Evolutionary conservation across 2,329 filamentous ascomycete species (phyloP).

Genomic region (Ceratocystiopsis sp.): DNA sequence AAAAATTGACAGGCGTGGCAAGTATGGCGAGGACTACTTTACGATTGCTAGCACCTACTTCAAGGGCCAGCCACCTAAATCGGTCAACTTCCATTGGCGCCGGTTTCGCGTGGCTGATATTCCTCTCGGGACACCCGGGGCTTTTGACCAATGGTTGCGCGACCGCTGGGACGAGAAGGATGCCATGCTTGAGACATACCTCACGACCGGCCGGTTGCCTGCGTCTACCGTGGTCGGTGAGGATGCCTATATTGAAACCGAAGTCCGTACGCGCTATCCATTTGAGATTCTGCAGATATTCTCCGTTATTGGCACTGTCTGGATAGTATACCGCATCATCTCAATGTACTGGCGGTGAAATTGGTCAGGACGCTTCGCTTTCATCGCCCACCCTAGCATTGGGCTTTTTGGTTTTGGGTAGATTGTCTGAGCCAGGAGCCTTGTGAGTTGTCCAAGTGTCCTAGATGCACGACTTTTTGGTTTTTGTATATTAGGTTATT

Average conservation of each 20-base stretch:
- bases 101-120: constrained; percentile 69
- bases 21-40: constrained; percentile 83
- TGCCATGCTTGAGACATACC: constrained; percentile 66
- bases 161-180: constrained; percentile 90
- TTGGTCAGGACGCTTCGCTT: no score
- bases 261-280: constrained; percentile 34
- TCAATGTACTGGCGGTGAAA: no score
- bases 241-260: constrained; percentile 35
- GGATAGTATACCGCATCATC: constrained; percentile 4
- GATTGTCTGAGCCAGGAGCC: no score
- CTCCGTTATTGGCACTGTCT: constrained; percentile 20
- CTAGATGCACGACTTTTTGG: no score
- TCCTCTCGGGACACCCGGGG: constrained; percentile 53
- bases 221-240: constrained; percentile 32
- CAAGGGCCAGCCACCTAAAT: constrained; percentile 76
- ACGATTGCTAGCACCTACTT: constrained; percentile 77
- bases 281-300: constrained; percentile 41
- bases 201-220: constrained; percentile 64
- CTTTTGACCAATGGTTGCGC: constrained; percentile 72
- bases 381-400: no score
- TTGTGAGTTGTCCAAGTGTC: no score
- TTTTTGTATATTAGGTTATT: no score
- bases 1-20: constrained; percentile 38
- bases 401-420: no score
- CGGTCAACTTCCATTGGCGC: constrained; percentile 93